Percentiles rank a stretch among this genome's conserved stretches.
These are phyloP conservation scores for Breviolum minutum DNA, from an alignment of 73 alveolate species.

Conservation along the genomic window DNA sequence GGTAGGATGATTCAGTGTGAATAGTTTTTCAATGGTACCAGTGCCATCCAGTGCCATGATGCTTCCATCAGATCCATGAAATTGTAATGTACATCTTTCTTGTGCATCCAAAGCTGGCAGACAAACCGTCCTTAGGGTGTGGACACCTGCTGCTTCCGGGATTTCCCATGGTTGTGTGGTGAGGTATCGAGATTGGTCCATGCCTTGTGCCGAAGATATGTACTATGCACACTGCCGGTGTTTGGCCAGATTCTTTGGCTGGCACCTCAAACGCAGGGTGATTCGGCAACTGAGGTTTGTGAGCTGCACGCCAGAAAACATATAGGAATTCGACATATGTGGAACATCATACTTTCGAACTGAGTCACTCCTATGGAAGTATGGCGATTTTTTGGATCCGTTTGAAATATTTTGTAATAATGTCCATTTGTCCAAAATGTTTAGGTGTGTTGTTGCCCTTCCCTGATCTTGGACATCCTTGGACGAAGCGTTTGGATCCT, in stretches of 20 bases:
- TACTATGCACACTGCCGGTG: conserved; percentile 75
- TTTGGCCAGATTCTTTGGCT: conserved; percentile 69
- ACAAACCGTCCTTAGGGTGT: neutral
- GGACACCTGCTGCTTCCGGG: neutral
- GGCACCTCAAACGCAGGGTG: conserved; percentile 15
- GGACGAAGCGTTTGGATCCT: neutral
- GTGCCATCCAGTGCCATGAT: too few relatives aligned
- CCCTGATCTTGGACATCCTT: too few relatives aligned
- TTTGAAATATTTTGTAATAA: too few relatives aligned
- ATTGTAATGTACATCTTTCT: neutral
- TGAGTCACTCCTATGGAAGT: neutral
- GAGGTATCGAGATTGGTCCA: conserved; percentile 82
- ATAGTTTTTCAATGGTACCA: too few relatives aligned
- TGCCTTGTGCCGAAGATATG: conserved; percentile 50
- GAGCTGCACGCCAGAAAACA: neutral
- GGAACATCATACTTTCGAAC: neutral
- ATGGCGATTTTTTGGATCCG: neutral
- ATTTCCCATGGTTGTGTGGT: neutral
- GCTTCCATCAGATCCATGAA: neutral
- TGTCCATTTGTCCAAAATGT: too few relatives aligned
- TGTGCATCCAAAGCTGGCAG: neutral
- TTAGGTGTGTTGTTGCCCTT: too few relatives aligned
- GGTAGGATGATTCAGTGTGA: too few relatives aligned
- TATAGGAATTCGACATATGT: neutral
- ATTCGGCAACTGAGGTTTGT: too few relatives aligned